Base-by-base conservation (phyloP, 345 rosid genomes). In the Arabis hirsuta region DNA sequence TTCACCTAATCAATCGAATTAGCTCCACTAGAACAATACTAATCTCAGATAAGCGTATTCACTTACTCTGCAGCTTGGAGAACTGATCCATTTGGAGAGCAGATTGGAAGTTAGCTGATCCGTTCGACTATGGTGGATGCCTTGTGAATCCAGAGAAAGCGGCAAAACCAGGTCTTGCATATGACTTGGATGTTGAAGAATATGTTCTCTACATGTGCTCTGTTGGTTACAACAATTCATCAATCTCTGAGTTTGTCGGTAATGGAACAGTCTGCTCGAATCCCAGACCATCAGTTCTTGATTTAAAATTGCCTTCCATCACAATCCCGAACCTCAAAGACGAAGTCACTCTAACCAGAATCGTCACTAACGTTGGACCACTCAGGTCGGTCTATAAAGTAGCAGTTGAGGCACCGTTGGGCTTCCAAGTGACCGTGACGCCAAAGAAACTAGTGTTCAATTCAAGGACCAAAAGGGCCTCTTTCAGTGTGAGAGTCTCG, bases 121-220 rank as follows among this genome's bases (percentile, higher is more conserved):
- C 85, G 16, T 86, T 86, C 0, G 84, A 83, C 41, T 76, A 44
- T n/a, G 97, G 97, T 14, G 81, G 87, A 8, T 91, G 90, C 8
- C 85, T 86, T 53, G 82, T 86, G 4, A 81, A 82, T 71, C 90
- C 93, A 12, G 72, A 83, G 3, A 73, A 62, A 29, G 91, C 90
- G 8, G 67, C 74, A 51, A 62, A 80, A 12, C 90, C 89, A 0
- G 91, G 93, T 36, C 77, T 91, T 11, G 54, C 89, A 1, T 84
- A 87, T 43, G 90, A 88, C 56, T 65, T 87, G 29, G 62, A 76
- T 2, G 78, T 80, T 0, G 48, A 76, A 12, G 87, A 84, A 39
- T 87, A 88, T 47, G 47, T 87, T 5, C 80, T 71, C 4, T 81
- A 81, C 65, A 62, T 84, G 9, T 88, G 88, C 20, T 79, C 83